phyloP scores from a whole-genome alignment of 2,329 filamentous ascomycete genomes.

The Huntiella decipiens region DNA sequence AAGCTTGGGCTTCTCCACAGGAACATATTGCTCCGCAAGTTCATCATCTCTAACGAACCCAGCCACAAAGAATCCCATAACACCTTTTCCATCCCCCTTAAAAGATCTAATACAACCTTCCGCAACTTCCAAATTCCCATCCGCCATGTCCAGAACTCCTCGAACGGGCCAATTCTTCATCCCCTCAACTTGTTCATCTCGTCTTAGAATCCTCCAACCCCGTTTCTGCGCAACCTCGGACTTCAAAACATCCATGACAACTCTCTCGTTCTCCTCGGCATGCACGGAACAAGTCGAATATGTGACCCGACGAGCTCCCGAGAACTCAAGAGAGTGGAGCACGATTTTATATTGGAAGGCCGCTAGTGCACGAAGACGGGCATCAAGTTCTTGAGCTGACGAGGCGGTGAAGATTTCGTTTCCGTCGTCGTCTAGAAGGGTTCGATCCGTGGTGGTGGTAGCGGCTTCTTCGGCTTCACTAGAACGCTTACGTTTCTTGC shows the following conservation, averaged over 20 bases:
- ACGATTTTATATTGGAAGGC: slow-evolving; percentile 68
- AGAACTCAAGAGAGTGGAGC: slow-evolving; percentile 68
- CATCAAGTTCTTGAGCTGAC: slow-evolving; percentile 36
- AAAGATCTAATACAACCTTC: slow-evolving; percentile 68
- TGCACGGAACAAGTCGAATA: slow-evolving; percentile 93
- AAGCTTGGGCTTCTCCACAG: background rate
- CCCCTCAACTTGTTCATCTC: slow-evolving; percentile 56
- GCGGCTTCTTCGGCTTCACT: slow-evolving; percentile 17
- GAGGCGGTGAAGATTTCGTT: slow-evolving; percentile 31
- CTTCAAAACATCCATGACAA: slow-evolving; percentile 52
- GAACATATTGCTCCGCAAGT: slow-evolving; percentile 12
- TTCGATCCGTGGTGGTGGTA: slow-evolving; percentile 16
- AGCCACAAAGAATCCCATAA: slow-evolving; percentile 94
- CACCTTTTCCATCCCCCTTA: slow-evolving; percentile 61
- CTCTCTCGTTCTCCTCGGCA: slow-evolving; percentile 70
- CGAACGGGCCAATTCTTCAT: slow-evolving; percentile 57
- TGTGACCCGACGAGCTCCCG: slow-evolving; percentile 53
- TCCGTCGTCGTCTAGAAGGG: slow-evolving; percentile 39
- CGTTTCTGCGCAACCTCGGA: slow-evolving; percentile 45
- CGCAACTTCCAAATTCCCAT: slow-evolving; percentile 33
- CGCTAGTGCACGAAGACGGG: slow-evolving; percentile 54
- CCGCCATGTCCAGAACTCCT: slow-evolving; percentile 32
- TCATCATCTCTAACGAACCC: slow-evolving; percentile 49
- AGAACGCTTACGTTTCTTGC: slow-evolving; percentile 23
- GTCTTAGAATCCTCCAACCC: slow-evolving; percentile 60